These are phyloP conservation scores for Penicillium antarcticum DNA, from an alignment of 495 filamentous ascomycete species.

Conservation along the genomic window DNA sequence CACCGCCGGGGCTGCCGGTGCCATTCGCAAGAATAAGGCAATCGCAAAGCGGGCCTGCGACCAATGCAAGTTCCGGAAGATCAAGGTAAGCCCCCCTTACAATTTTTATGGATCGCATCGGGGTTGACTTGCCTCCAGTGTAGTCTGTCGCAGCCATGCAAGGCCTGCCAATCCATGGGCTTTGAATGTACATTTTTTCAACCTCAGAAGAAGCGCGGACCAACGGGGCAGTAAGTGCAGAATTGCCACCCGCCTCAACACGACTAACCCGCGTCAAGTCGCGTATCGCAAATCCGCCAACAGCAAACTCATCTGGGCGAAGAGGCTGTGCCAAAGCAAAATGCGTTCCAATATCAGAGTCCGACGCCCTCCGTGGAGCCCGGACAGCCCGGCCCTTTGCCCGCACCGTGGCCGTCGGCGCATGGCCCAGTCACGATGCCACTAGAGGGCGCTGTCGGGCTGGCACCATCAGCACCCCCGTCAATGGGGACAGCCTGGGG, in stretches of 20 bases:
- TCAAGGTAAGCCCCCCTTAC: conserved; percentile 28
- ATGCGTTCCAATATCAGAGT: conserved; percentile 20
- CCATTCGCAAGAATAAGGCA: conserved; percentile 28
- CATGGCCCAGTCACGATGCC: conserved; percentile 20
- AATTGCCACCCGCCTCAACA: conserved; percentile 1
- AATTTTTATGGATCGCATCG: neutral
- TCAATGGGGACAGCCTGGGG: conserved; percentile 21
- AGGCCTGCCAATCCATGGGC: conserved; percentile 35
- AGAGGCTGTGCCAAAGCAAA: conserved; percentile 12
- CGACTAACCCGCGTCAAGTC: conserved; percentile 18
- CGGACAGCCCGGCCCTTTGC: conserved; percentile 17
- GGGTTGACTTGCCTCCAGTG: conserved; percentile 26
- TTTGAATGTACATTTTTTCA: conserved; percentile 46
- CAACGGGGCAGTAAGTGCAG: conserved; percentile 38
- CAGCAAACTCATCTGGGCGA: conserved; percentile 29
- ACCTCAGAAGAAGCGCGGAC: conserved; percentile 43
- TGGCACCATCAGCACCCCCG: conserved; percentile 18
- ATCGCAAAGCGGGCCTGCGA: conserved; percentile 40
- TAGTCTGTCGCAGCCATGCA: conserved; percentile 39
- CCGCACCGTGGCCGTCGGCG: conserved; percentile 18
- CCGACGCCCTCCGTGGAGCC: conserved; percentile 17
- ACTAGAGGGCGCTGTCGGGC: conserved; percentile 15
- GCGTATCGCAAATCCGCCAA: conserved; percentile 41
- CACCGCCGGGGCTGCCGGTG: conserved; percentile 12
- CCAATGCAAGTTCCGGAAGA: conserved; percentile 45